Evolutionary conservation across 768 basidiomycete genomes (phyloP).

Genomic region (Leucogyrophana mollusca): DNA sequence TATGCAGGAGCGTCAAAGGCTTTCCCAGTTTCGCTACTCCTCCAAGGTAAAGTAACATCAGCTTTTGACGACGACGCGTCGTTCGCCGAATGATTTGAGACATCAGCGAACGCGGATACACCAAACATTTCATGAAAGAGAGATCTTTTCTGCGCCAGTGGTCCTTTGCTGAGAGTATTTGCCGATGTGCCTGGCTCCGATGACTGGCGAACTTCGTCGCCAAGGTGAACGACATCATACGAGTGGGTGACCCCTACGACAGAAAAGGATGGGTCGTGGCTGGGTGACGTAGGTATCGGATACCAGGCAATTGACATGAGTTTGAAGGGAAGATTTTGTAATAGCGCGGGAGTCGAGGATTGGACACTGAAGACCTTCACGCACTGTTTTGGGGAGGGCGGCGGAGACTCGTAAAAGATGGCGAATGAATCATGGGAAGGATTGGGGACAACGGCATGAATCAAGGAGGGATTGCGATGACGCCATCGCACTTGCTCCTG

Average conservation of each 20-base stretch:
- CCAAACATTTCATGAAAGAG: conserved; percentile 94
- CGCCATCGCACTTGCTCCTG: conserved; percentile 61
- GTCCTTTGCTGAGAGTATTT: conserved; percentile 31
- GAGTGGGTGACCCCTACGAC: conserved; percentile 69
- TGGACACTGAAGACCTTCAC: conserved; percentile 48
- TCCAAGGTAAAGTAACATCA: conserved; percentile 28
- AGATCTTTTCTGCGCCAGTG: conserved; percentile 44
- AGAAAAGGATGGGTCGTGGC: conserved; percentile 39
- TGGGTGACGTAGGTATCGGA: conserved; percentile 31
- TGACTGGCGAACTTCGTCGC: conserved; percentile 48
- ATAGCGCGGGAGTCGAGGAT: conserved; percentile 44
- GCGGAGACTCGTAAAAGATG: conserved; percentile 43
- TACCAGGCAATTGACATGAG: conserved; percentile 49
- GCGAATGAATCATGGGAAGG: conserved; percentile 57
- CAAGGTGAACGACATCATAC: conserved; percentile 68
- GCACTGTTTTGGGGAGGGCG: conserved; percentile 33
- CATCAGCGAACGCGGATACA: conserved; percentile 56
- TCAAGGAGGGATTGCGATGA: conserved; percentile 33
- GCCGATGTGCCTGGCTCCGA: conserved; percentile 44
- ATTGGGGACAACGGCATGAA: conserved; percentile 53
- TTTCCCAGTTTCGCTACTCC: conserved; percentile 40
- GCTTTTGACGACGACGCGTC: conserved; percentile 12
- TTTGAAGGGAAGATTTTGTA: conserved; percentile 57
- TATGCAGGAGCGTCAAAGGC: conserved; percentile 73
- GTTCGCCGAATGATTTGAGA: conserved; percentile 18